phyloP scores from a whole-genome alignment of 768 basidiomycete genomes.

The Podaxis sp. region DNA sequence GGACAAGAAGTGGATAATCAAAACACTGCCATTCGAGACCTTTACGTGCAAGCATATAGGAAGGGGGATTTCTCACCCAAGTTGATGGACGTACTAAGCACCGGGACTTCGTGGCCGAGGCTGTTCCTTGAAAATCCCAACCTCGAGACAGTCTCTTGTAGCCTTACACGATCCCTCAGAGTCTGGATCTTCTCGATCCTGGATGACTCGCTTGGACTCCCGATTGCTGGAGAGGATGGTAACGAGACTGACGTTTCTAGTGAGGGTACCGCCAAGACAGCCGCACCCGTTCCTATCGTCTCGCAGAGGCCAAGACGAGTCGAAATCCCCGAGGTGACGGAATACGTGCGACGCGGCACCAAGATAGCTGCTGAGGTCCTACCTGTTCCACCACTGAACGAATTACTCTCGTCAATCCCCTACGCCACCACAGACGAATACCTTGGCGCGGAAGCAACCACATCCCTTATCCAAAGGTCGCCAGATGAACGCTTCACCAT shows the following conservation, averaged over 20 bases:
- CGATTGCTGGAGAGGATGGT: conserved; percentile 22
- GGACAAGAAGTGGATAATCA: conserved; percentile 30
- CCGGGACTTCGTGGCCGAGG: conserved; percentile 67
- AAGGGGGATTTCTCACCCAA: conserved; percentile 55
- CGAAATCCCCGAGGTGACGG: conserved; percentile 35
- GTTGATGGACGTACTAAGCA: conserved; percentile 57
- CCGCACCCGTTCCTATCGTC: conserved; percentile 33
- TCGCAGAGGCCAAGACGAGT: conserved; percentile 26
- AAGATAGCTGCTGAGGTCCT: conserved; percentile 61
- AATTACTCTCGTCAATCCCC: conserved; percentile 42
- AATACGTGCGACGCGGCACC: conserved; percentile 73
- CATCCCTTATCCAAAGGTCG: conserved; percentile 47
- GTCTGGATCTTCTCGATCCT: conserved; percentile 68
- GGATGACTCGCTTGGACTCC: conserved; percentile 66
- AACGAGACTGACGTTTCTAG: conserved; percentile 28
- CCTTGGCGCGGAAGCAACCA: conserved; percentile 29
- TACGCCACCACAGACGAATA: conserved; percentile 24
- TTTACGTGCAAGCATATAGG: conserved; percentile 67
- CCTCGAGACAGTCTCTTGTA: conserved; percentile 60
- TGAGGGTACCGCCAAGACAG: conserved; percentile 26
- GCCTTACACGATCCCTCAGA: conserved; percentile 62
- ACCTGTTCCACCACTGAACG: conserved; percentile 45
- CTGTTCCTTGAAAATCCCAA: conserved; percentile 82
- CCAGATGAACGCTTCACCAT: conserved; percentile 52
- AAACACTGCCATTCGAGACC: conserved; percentile 34